phyloP scores from a whole-genome alignment of 306 rosid species.

The Begonia peltatifolia region DNA sequence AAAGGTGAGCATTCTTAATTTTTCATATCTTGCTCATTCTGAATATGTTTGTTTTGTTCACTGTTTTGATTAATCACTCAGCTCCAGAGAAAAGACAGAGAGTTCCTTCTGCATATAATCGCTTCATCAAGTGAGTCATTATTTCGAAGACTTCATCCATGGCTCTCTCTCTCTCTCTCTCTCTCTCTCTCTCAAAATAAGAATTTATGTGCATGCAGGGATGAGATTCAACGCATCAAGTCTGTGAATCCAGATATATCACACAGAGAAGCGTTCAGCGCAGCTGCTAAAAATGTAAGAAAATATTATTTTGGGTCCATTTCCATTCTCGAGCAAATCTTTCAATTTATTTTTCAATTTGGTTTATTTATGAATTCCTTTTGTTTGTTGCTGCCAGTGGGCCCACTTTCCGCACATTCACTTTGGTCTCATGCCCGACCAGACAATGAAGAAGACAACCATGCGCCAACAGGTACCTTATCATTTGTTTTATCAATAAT shows the following conservation, averaged over 20 bases:
- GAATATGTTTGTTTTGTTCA: too few species aligned
- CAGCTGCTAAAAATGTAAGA: conserved; percentile 48
- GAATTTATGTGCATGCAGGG: conserved; percentile 23
- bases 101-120: conserved; percentile 44
- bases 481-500: neutral
- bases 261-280: conserved; percentile 48
- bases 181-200: neutral
- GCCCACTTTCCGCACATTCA: conserved; percentile 53
- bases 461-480: conserved; percentile 32
- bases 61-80: conserved; percentile 6
- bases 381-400: conserved; percentile 22
- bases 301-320: neutral
- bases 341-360: conserved; percentile 4
- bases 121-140: conserved; percentile 43
- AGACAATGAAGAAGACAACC: conserved; percentile 36
- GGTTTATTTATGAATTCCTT: neutral
- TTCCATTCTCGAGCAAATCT: conserved; percentile 11
- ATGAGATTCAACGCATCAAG: conserved; percentile 50
- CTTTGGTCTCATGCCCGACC: conserved; percentile 53
- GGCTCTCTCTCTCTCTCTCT: too few species aligned
- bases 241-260: conserved; percentile 42
- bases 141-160: neutral
- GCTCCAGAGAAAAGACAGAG: conserved; percentile 51
- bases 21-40: too few species aligned
- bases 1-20: too few species aligned